phyloP scores from a whole-genome alignment of 257 asterid species.

The Solanum paucissectum region DNA sequence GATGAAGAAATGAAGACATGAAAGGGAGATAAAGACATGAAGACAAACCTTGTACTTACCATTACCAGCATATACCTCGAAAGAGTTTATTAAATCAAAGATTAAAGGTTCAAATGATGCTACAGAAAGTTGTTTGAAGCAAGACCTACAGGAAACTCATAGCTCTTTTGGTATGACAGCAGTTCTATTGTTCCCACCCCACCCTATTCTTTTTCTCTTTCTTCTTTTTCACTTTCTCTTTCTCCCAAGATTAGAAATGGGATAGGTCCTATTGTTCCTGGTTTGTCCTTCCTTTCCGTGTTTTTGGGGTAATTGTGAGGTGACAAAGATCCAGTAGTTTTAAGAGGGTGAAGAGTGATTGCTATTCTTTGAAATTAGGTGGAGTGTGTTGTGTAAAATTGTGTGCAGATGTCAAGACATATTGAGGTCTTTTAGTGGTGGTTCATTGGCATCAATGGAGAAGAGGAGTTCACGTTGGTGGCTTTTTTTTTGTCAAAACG shows the following conservation, averaged over 20 bases:
- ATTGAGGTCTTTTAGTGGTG: background rate
- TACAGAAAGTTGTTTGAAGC: background rate
- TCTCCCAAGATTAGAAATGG: background rate
- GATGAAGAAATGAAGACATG: background rate
- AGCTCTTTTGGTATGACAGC: background rate
- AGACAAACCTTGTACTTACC: background rate
- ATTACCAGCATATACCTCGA: background rate
- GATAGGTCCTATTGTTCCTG: background rate
- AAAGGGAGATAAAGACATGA: background rate
- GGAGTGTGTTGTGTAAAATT: background rate
- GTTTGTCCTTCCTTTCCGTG: background rate
- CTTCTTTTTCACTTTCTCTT: background rate
- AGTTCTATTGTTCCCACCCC: background rate
- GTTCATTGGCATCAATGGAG: background rate
- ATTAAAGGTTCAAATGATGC: background rate
- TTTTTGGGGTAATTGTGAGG: background rate
- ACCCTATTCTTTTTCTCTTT: background rate
- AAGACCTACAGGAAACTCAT: background rate
- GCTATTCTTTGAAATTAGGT: background rate
- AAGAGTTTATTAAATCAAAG: background rate
- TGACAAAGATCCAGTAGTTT: background rate
- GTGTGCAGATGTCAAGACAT: background rate
- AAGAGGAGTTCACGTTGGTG: background rate
- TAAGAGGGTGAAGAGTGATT: background rate
- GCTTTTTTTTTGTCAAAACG: background rate